phyloP scores from a whole-genome alignment of 1,139 yeast species.

The Sugiyamaella paludigena region DNA sequence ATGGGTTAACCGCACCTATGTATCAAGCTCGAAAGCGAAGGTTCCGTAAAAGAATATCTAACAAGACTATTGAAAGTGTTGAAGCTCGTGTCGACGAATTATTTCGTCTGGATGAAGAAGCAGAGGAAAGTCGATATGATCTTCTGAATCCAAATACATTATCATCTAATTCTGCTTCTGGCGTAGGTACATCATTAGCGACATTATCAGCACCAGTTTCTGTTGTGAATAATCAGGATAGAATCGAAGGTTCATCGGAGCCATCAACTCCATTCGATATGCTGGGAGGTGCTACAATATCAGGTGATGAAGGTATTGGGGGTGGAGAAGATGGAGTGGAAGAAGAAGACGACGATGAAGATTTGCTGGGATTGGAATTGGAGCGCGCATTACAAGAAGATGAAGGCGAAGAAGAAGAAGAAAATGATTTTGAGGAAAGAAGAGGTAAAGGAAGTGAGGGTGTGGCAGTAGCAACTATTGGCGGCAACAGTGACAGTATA shows the following conservation, averaged over 20 bases:
- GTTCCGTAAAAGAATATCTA: constrained; percentile 51
- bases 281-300: constrained; percentile 26
- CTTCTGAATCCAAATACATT: constrained; percentile 52
- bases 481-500: constrained; percentile 48
- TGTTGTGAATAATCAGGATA: not conserved
- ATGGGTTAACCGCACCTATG: constrained; percentile 82
- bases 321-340: constrained; percentile 29
- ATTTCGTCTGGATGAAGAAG: constrained; percentile 72
- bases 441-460: constrained; percentile 41
- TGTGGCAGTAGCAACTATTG: constrained; percentile 53
- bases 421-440: constrained; percentile 31
- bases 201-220: not conserved
- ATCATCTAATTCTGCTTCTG: not conserved
- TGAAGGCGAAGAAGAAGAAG: constrained; percentile 30
- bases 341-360: constrained; percentile 32
- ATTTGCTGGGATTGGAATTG: constrained; percentile 27
- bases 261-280: constrained; percentile 35
- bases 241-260: constrained; percentile 19
- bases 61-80: constrained; percentile 56
- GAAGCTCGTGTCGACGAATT: constrained; percentile 78
- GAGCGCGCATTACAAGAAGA: constrained; percentile 27
- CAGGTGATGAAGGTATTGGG: constrained; percentile 29
- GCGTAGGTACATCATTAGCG: constrained; percentile 10
- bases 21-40: constrained; percentile 53
- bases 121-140: constrained; percentile 79